A percentile compares a stretch with the other conserved stretches of the same genome.
These are phyloP conservation scores for Epichloe sibirici DNA, from an alignment of 2,329 filamentous ascomycete species.

Conservation along the genomic window DNA sequence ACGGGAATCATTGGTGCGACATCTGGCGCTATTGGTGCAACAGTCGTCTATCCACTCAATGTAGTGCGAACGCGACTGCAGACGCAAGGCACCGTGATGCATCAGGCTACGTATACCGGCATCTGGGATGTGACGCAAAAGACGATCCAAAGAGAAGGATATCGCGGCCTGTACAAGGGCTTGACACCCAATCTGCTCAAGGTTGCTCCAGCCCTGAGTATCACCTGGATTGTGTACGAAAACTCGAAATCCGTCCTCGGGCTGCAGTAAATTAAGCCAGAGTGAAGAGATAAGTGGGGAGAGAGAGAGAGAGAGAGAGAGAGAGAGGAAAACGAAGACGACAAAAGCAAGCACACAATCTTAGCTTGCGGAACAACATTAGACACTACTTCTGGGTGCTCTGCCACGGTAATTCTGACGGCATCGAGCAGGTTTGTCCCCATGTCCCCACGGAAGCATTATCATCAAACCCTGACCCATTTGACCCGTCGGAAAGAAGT, in stretches of 20 bases:
- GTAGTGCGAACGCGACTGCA: constrained; percentile 84
- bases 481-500: not conserved
- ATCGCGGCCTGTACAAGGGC: constrained; percentile 84
- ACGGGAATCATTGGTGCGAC: constrained; percentile 84
- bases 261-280: constrained; percentile 23
- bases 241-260: constrained; percentile 66
- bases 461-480: too few relatives aligned
- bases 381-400: too few relatives aligned
- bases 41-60: constrained; percentile 91
- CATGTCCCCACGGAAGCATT: not conserved
- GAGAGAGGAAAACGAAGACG: not conserved
- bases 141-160: constrained; percentile 72
- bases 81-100: constrained; percentile 86
- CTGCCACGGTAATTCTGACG: too few relatives aligned
- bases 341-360: too few relatives aligned
- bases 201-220: constrained; percentile 89
- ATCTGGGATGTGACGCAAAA: constrained; percentile 79
- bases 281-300: not conserved
- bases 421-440: too few relatives aligned
- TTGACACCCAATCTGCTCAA: constrained; percentile 92
- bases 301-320: not conserved
- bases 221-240: constrained; percentile 89
- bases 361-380: too few relatives aligned
- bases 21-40: constrained; percentile 83
- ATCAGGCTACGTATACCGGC: constrained; percentile 80